These are phyloP conservation scores for Gaeumannomyces tritici DNA, from an alignment of 2,329 filamentous ascomycete genomes.

Conservation along the genomic window DNA sequence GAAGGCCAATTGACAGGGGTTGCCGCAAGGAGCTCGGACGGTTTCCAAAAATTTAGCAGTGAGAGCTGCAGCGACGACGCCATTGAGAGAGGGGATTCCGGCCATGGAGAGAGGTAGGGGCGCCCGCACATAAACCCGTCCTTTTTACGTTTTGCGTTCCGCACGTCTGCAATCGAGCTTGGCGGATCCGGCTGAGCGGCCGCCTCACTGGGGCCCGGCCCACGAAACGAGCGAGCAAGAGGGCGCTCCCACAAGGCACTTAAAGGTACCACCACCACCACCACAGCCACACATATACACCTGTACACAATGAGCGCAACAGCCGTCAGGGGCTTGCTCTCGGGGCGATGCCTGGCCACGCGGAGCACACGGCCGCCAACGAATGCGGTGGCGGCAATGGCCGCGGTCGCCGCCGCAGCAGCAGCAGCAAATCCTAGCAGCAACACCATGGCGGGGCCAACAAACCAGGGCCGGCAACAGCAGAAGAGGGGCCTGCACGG, in stretches of 20 bases:
- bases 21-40: neutral
- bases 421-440: conserved; percentile 5
- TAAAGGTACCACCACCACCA: no score
- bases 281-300: neutral
- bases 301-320: conserved; percentile 41
- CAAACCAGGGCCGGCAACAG: neutral
- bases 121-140: neutral
- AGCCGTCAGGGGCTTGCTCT: conserved; percentile 40
- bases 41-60: neutral
- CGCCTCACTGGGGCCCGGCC: no score
- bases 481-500: conserved; percentile 30
- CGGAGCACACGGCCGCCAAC: neutral
- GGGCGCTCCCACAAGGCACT: neutral
- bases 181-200: neutral
- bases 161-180: neutral
- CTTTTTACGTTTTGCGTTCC: no score
- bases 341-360: conserved; percentile 20
- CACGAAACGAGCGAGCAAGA: neutral
- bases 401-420: conserved; percentile 10
- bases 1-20: neutral
- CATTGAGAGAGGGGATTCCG: neutral
- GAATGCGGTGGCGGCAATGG: neutral
- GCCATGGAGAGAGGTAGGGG: neutral
- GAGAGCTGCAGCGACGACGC: neutral
- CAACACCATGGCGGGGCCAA: neutral